phyloP scores from a whole-genome alignment of 1,139 yeast species.

The Kodamaea derodonti region DNA sequence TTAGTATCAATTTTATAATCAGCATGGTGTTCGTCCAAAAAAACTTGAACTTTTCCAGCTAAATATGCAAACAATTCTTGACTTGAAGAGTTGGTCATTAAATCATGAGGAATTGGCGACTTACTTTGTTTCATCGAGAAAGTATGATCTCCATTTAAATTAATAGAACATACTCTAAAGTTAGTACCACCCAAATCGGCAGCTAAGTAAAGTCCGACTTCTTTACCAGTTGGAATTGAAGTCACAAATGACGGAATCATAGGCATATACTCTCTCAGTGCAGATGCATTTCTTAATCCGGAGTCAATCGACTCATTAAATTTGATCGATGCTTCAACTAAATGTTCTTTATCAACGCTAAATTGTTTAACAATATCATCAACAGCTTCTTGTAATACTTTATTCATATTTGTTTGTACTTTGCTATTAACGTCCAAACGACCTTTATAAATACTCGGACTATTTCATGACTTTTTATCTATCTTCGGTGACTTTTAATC shows the following conservation, averaged over 20 bases:
- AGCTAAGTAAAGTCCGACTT: conserved; percentile 72
- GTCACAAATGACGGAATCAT: conserved; percentile 90
- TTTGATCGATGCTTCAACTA: conserved; percentile 57
- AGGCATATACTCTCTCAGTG: conserved; percentile 56
- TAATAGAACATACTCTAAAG: conserved; percentile 83
- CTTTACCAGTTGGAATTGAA: conserved; percentile 75
- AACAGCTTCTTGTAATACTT: conserved; percentile 31
- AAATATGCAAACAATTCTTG: conserved; percentile 65
- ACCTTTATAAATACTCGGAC: neutral
- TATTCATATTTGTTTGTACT: conserved; percentile 18
- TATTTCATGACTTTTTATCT: neutral
- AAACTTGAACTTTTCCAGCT: conserved; percentile 63
- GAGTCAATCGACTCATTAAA: conserved; percentile 60
- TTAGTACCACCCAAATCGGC: conserved; percentile 89
- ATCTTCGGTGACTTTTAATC: neutral
- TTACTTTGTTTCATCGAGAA: conserved; percentile 70
- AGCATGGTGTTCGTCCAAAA: conserved; percentile 61
- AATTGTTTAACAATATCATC: conserved; percentile 54
- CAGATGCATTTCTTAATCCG: conserved; percentile 45
- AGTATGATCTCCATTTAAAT: conserved; percentile 75
- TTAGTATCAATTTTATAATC: conserved; percentile 30
- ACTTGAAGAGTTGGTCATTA: conserved; percentile 54
- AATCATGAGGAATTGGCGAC: conserved; percentile 65
- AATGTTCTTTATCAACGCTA: conserved; percentile 46
- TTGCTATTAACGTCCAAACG: neutral